These are phyloP conservation scores for Coniochaeta sp. DNA, from an alignment of 2,329 filamentous ascomycete genomes.

Conservation along the genomic window DNA sequence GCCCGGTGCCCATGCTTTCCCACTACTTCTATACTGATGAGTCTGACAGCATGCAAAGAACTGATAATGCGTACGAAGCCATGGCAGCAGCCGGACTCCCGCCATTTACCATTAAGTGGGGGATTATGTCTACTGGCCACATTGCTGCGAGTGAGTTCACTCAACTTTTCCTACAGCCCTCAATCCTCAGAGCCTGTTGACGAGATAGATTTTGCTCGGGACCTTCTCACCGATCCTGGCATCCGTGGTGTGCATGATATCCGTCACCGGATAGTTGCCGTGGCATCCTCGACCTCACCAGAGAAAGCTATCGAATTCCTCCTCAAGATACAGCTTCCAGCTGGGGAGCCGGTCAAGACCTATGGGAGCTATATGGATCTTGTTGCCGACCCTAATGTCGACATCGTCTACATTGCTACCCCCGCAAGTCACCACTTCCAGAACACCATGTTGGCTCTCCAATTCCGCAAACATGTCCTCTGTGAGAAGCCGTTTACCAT, in stretches of 20 bases:
- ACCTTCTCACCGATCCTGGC: slow-evolving; percentile 70
- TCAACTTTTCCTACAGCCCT: too few species aligned
- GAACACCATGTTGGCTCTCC: too few species aligned
- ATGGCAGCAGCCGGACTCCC: too few species aligned
- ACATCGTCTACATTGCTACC: slow-evolving; percentile 84
- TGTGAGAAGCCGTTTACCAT: slow-evolving; percentile 90
- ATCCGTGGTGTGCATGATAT: slow-evolving; percentile 65
- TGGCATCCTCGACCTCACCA: slow-evolving; percentile 69
- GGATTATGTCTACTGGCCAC: slow-evolving; percentile 53
- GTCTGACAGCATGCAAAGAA: too few species aligned
- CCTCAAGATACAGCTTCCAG: slow-evolving; percentile 59
- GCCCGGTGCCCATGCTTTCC: too few species aligned
- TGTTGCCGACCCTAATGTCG: slow-evolving; percentile 68
- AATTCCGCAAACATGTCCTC: slow-evolving; percentile 79
- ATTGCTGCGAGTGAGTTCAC: slow-evolving; percentile 48
- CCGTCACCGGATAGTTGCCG: slow-evolving; percentile 70
- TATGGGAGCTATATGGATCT: slow-evolving; percentile 81
- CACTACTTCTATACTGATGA: too few species aligned
- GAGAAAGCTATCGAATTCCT: slow-evolving; percentile 68
- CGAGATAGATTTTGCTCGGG: slow-evolving; percentile 64
- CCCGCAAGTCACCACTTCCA: slow-evolving; percentile 91
- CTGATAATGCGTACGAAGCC: too few species aligned
- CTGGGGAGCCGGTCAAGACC: slow-evolving; percentile 59
- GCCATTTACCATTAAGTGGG: slow-evolving; percentile 48
- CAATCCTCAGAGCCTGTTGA: too few species aligned